Evolutionary conservation across 768 basidiomycete genomes (phyloP).

Genomic region (Boletellus emodensis): DNA sequence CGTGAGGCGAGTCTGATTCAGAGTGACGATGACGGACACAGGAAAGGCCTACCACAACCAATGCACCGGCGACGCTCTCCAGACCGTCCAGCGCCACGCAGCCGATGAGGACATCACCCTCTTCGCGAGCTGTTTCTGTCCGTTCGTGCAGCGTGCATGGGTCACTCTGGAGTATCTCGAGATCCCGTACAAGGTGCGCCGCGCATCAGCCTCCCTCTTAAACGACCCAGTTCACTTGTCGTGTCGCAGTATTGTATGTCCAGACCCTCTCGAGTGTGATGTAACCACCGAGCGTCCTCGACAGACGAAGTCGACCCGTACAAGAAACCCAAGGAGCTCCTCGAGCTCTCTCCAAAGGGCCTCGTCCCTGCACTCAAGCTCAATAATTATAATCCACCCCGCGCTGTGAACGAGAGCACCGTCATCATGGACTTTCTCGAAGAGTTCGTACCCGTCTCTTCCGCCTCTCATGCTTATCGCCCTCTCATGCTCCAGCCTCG

Average conservation of each 20-base stretch:
- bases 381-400: slow-evolving; percentile 48
- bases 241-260: slow-evolving; percentile 38
- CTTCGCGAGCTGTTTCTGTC: slow-evolving; percentile 73
- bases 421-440: slow-evolving; percentile 77
- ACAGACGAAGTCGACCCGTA: slow-evolving; percentile 81
- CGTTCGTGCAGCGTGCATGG: slow-evolving; percentile 83
- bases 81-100: slow-evolving; percentile 50
- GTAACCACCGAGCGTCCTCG: neutral
- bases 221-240: neutral
- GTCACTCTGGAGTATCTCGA: slow-evolving; percentile 64
- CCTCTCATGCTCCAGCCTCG: slow-evolving; percentile 46
- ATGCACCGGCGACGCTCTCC: slow-evolving; percentile 50
- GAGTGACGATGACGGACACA: slow-evolving; percentile 31
- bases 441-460: slow-evolving; percentile 45
- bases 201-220: neutral
- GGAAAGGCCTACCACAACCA: slow-evolving; percentile 39
- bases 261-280: neutral
- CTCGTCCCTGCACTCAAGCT: slow-evolving; percentile 70
- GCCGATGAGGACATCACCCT: slow-evolving; percentile 54
- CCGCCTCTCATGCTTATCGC: neutral
- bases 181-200: slow-evolving; percentile 63
- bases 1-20: neutral
- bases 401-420: slow-evolving; percentile 73
- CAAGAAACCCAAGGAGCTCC: slow-evolving; percentile 72
- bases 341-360: slow-evolving; percentile 80